Percentiles rank a stretch among this genome's conserved stretches.
phyloP scores from a whole-genome alignment of 208 protist species.

The Acanthamoeba divionensis region DNA sequence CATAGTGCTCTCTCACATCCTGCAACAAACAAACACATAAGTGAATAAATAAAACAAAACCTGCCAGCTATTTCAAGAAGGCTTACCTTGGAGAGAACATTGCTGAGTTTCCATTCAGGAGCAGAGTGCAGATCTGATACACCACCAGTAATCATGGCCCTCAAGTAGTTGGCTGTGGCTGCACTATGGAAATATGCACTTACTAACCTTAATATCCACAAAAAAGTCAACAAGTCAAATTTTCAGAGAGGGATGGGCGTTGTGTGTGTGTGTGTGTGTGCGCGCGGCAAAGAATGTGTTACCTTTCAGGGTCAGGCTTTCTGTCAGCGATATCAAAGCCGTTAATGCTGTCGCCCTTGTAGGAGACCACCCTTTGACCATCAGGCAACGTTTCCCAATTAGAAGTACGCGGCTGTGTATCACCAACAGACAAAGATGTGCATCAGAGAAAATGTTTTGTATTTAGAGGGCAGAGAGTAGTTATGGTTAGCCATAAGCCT shows the following conservation, averaged over 20 bases:
- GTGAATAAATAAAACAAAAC: no score
- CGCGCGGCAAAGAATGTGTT: neutral
- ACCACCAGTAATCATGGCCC: slow-evolving; percentile 64
- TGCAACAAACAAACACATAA: no score
- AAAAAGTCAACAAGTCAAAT: neutral
- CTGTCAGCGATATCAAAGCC: slow-evolving; percentile 67
- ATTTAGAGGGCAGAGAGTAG: neutral
- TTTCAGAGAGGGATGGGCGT: neutral
- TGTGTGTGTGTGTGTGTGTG: no score
- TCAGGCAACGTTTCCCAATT: neutral
- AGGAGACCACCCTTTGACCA: slow-evolving; percentile 55
- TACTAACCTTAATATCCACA: slow-evolving; percentile 3
- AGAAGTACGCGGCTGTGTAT: slow-evolving; percentile 30
- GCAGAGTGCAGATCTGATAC: slow-evolving; percentile 68
- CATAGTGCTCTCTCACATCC: slow-evolving; percentile 42
- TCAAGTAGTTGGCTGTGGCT: slow-evolving; percentile 74
- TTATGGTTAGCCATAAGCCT: no score
- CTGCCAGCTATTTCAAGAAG: no score
- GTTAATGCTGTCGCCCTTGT: slow-evolving; percentile 79
- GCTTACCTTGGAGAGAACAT: slow-evolving; percentile 39
- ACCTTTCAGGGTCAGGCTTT: slow-evolving; percentile 71
- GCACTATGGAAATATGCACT: slow-evolving; percentile 73
- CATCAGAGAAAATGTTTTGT: slow-evolving; percentile 62
- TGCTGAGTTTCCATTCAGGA: slow-evolving; percentile 43
- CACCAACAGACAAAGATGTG: no score